Conservation (phyloP, 2,329 filamentous ascomycete species). For the Colletotrichum echinochloae region DNA sequence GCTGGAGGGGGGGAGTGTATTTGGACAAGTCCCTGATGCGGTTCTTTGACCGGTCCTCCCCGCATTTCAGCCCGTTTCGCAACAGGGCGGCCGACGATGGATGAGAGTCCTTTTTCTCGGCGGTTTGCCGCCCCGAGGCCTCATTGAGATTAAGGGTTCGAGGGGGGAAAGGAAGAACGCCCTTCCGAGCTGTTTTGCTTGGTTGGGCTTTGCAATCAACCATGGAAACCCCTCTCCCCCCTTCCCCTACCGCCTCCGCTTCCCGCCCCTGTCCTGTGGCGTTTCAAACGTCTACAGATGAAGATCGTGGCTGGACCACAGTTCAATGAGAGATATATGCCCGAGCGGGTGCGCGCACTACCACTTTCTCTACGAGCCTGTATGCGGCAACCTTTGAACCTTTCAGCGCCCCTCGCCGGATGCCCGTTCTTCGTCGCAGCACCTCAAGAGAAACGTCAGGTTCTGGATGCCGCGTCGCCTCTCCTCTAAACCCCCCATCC, state of each 20-base stretch:
- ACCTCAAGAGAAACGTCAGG: constrained; percentile 26
- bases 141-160: constrained; percentile 12
- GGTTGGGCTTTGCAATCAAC: neutral
- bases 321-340: constrained; percentile 23
- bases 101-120: constrained; percentile 28
- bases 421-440: constrained; percentile 14
- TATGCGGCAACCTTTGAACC: constrained; percentile 2
- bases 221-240: neutral
- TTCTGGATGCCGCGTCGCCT: constrained; percentile 1
- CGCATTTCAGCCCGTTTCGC: constrained; percentile 14
- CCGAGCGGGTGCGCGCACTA: constrained; percentile 6
- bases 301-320: constrained; percentile 29
- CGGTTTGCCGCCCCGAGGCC: constrained; percentile 21
- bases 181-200: neutral
- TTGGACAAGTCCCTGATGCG: constrained; percentile 25
- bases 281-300: constrained; percentile 21
- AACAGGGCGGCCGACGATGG: neutral
- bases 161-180: neutral
- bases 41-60: constrained; percentile 21
- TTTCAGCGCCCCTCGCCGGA: neutral
- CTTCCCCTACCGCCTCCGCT: neutral
- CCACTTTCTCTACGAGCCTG: constrained; percentile 17
- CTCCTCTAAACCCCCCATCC: neutral
- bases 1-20: constrained; percentile 2
- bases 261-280: constrained; percentile 11